Conservation (phyloP, 352 stramenopile genomes). For the Globisporangium megalacanthum region DNA sequence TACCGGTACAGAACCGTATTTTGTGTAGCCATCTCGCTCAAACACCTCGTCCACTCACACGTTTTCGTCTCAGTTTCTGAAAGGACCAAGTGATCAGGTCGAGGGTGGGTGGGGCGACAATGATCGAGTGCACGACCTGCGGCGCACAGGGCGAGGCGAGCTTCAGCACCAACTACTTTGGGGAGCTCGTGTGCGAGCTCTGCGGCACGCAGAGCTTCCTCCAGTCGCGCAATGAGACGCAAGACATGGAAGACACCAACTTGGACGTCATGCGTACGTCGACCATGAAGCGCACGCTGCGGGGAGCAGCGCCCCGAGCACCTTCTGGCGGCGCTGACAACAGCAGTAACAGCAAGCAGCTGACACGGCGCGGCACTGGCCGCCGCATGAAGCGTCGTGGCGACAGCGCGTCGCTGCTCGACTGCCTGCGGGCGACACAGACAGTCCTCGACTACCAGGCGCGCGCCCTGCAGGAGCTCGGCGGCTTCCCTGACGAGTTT, state of each 20-base stretch:
- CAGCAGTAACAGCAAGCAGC: not conserved
- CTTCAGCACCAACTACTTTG: slow-evolving; percentile 84
- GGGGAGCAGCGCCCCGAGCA: not conserved
- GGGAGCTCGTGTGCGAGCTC: slow-evolving; percentile 80
- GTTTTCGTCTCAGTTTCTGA: no score
- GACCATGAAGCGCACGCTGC: slow-evolving; percentile 28
- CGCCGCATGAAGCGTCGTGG: slow-evolving; percentile 1
- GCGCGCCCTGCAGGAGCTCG: slow-evolving; percentile 29
- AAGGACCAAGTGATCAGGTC: no score
- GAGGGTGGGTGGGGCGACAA: slow-evolving; percentile 4
- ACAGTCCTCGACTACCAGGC: slow-evolving; percentile 52
- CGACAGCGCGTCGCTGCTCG: slow-evolving; percentile 33
- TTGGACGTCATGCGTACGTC: slow-evolving; percentile 31
- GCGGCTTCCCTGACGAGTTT: slow-evolving; percentile 38
- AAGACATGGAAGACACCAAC: slow-evolving; percentile 71
- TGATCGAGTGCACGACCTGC: slow-evolving; percentile 75
- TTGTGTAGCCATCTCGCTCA: no score
- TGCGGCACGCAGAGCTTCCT: slow-evolving; percentile 82
- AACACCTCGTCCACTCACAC: no score
- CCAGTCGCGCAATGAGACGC: slow-evolving; percentile 77
- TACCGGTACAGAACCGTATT: no score
- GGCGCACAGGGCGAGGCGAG: slow-evolving; percentile 65
- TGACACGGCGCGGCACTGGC: slow-evolving; percentile 1
- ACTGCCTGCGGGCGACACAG: slow-evolving; percentile 62
- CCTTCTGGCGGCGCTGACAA: no score